These are phyloP conservation scores for Fraxinus anomala DNA, from an alignment of 257 asterid genomes.

Conservation along the genomic window DNA sequence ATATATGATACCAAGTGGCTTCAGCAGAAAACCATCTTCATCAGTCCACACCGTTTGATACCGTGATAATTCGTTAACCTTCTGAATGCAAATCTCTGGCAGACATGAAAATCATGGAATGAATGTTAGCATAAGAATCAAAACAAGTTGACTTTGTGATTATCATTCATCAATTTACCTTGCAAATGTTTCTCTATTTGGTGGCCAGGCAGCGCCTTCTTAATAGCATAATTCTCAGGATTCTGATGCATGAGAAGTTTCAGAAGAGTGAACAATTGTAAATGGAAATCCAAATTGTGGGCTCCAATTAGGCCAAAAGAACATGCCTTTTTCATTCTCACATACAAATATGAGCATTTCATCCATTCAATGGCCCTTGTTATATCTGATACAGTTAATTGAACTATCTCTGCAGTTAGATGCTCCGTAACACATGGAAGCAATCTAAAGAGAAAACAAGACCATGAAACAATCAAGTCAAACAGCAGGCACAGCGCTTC, in stretches of 20 bases:
- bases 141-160: slow-evolving; percentile 12
- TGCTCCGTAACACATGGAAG: slow-evolving; percentile 93
- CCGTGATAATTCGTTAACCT: slow-evolving; percentile 76
- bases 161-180: slow-evolving; percentile 52
- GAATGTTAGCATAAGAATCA: slow-evolving; percentile 1
- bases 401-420: slow-evolving; percentile 97
- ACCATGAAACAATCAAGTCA: slow-evolving; percentile 25
- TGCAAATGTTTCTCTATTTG: slow-evolving; percentile 77
- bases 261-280: slow-evolving; percentile 30
- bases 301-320: slow-evolving; percentile 27
- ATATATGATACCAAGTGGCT: slow-evolving; percentile 70
- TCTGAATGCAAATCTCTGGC: slow-evolving; percentile 83
- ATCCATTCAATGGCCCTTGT: slow-evolving; percentile 93
- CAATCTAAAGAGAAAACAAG: slow-evolving; percentile 58
- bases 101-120: slow-evolving; percentile 29
- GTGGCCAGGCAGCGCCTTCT: slow-evolving; percentile 55
- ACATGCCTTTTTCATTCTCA: slow-evolving; percentile 93
- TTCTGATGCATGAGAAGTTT: slow-evolving; percentile 58
- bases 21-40: slow-evolving; percentile 88
- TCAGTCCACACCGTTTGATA: slow-evolving; percentile 95
- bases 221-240: slow-evolving; percentile 73
- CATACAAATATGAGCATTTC: slow-evolving; percentile 89
- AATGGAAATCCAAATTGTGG: slow-evolving; percentile 28
- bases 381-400: slow-evolving; percentile 82
- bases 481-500: slow-evolving; percentile 17